Evolutionary conservation across 2,329 filamentous ascomycete species (phyloP).

Genomic region (Xylaria sp.): DNA sequence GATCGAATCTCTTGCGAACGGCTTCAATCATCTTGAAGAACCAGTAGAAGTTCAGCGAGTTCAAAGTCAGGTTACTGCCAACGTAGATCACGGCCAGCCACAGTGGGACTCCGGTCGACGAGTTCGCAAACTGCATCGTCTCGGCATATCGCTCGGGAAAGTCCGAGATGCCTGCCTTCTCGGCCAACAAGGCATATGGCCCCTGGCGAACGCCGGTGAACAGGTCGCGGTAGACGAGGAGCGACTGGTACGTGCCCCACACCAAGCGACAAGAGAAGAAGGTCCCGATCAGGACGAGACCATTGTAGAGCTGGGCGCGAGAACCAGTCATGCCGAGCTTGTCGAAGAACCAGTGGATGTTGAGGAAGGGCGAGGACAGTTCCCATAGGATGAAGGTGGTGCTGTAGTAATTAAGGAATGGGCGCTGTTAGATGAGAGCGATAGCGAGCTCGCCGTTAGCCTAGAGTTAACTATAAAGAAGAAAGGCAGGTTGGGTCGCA

Average conservation of each 20-base stretch:
- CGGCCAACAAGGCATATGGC: conserved; percentile 50
- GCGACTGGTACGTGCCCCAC: conserved; percentile 80
- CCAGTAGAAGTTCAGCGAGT: conserved; percentile 84
- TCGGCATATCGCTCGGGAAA: conserved; percentile 54
- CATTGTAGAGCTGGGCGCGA: conserved; percentile 79
- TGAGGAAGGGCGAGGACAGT: conserved; percentile 84
- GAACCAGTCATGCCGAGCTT: conserved; percentile 85
- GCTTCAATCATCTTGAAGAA: conserved; percentile 88
- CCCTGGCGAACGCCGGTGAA: conserved; percentile 65
- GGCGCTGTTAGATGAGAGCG: conserved; percentile 64
- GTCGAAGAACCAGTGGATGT: conserved; percentile 93
- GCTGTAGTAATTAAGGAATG: conserved; percentile 86
- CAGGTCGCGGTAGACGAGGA: conserved; percentile 76
- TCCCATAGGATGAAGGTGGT: conserved; percentile 88
- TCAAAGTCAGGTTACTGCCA: conserved; percentile 76
- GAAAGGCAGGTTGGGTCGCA: conserved; percentile 38
- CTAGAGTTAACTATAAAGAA: not conserved
- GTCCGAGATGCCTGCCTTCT: conserved; percentile 47
- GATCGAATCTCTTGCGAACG: conserved; percentile 78
- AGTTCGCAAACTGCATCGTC: conserved; percentile 62
- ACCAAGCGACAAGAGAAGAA: conserved; percentile 83
- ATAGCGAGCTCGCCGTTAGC: conserved; percentile 14
- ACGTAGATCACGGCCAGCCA: conserved; percentile 79
- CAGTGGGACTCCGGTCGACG: conserved; percentile 66
- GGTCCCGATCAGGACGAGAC: conserved; percentile 74